These are phyloP conservation scores for Penicillium crystallinum DNA, from an alignment of 495 filamentous ascomycete species.

Conservation along the genomic window DNA sequence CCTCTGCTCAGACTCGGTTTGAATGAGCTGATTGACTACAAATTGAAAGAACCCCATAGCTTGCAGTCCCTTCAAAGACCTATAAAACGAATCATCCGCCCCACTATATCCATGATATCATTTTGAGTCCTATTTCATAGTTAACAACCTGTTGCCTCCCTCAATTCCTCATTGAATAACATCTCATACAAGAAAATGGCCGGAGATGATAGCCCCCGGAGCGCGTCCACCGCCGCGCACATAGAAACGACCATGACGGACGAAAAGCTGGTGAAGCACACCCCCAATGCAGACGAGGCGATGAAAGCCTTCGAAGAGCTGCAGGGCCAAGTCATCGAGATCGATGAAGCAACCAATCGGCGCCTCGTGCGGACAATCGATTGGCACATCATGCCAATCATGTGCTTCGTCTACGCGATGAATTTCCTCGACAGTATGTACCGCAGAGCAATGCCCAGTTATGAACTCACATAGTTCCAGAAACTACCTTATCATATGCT, in stretches of 20 bases:
- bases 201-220: slow-evolving; percentile 4
- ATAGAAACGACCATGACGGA: slow-evolving; percentile 17
- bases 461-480: too few relatives aligned
- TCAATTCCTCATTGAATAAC: background rate
- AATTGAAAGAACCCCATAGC: too few relatives aligned
- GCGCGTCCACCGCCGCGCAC: slow-evolving; percentile 7
- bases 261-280: slow-evolving; percentile 39
- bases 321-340: slow-evolving; percentile 37
- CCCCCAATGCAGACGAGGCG: slow-evolving; percentile 52
- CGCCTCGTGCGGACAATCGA: slow-evolving; percentile 52
- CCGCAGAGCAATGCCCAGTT: background rate
- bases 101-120: slow-evolving; percentile 6
- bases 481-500: slow-evolving; percentile 60
- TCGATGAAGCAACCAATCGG: slow-evolving; percentile 49
- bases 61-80: too few relatives aligned
- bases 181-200: slow-evolving; percentile 8
- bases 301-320: slow-evolving; percentile 46
- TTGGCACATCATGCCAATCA: slow-evolving; percentile 50
- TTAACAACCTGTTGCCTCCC: background rate
- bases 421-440: slow-evolving; percentile 52
- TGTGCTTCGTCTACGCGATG: slow-evolving; percentile 56
- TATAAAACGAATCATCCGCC: background rate
- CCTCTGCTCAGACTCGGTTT: too few relatives aligned
- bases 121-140: background rate
- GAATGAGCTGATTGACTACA: too few relatives aligned